Evolutionary conservation across 2,329 filamentous ascomycete genomes (phyloP).

Genomic region (Acrocalymma vagum): DNA sequence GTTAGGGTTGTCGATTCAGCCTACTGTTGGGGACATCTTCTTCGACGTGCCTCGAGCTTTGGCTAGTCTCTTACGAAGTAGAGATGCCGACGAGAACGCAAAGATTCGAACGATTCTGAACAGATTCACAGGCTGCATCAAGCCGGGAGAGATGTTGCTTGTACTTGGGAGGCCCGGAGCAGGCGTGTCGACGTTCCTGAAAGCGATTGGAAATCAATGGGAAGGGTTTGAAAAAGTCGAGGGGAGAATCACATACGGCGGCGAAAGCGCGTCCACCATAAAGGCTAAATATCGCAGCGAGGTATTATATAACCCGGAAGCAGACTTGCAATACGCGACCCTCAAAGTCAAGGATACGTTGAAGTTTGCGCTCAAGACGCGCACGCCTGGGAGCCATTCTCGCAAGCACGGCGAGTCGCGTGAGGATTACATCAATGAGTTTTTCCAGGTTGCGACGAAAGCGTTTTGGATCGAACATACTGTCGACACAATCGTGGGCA

Average conservation of each 20-base stretch:
- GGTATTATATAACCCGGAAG: conserved; percentile 76
- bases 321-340: conserved; percentile 76
- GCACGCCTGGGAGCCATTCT: conserved; percentile 68
- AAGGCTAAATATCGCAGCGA: conserved; percentile 67
- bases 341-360: conserved; percentile 76
- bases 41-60: conserved; percentile 61
- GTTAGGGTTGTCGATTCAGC: conserved; percentile 66
- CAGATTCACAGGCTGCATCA: conserved; percentile 71
- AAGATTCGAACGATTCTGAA: conserved; percentile 70
- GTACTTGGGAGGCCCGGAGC: conserved; percentile 72
- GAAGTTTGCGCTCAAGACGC: conserved; percentile 71
- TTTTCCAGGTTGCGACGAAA: conserved; percentile 71
- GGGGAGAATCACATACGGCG: conserved; percentile 61
- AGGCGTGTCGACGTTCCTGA: conserved; percentile 74
- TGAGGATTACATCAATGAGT: conserved; percentile 64
- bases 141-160: conserved; percentile 74
- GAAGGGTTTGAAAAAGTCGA: conserved; percentile 63
- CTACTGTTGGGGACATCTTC: conserved; percentile 67
- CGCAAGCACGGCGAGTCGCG: conserved; percentile 67
- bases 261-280: conserved; percentile 58
- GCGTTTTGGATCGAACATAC: conserved; percentile 75
- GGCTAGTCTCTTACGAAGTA: conserved; percentile 57
- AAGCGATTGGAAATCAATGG: conserved; percentile 69
- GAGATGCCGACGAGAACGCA: conserved; percentile 51
- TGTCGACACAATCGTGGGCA: conserved; percentile 65